A percentile compares a stretch with the other conserved stretches of the same genome.
These are phyloP conservation scores for Chrysosporium queenslandicum DNA, from an alignment of 2,329 filamentous ascomycete species.

Conservation along the genomic window DNA sequence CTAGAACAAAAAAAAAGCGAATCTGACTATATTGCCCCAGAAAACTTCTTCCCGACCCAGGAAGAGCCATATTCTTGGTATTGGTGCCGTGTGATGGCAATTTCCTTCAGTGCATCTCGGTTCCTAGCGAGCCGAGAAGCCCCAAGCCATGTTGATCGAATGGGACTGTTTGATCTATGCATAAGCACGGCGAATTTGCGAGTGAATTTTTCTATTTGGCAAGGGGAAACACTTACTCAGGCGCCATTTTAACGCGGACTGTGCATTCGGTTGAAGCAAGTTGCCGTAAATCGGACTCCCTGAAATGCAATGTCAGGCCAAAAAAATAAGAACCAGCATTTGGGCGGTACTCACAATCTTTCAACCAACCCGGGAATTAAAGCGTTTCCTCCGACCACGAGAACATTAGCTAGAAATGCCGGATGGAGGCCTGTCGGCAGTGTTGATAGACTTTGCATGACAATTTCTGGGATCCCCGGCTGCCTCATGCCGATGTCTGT, in stretches of 20 bases:
- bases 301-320: conserved; percentile 22
- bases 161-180: conserved; percentile 41
- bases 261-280: conserved; percentile 66
- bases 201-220: neutral
- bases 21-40: conserved; percentile 15
- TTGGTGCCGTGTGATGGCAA: conserved; percentile 75
- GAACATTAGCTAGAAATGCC: conserved; percentile 70
- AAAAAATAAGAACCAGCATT: neutral
- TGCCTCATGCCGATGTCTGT: conserved; percentile 76
- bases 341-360: conserved; percentile 46
- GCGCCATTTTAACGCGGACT: conserved; percentile 60
- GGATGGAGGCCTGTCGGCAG: conserved; percentile 78
- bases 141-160: conserved; percentile 75
- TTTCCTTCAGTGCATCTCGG: conserved; percentile 50
- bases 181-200: conserved; percentile 3
- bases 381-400: conserved; percentile 80
- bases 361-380: conserved; percentile 71
- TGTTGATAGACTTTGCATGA: conserved; percentile 64
- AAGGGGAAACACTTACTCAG: conserved; percentile 41
- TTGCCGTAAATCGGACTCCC: conserved; percentile 59
- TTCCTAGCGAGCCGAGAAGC: conserved; percentile 68
- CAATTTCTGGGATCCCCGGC: conserved; percentile 69
- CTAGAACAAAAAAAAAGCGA: neutral
- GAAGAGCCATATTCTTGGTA: conserved; percentile 76
- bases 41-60: conserved; percentile 67